Evolutionary conservation across 2,329 filamentous ascomycete species (phyloP), one percentile per base, ranked within the genome.

Genomic region (Diplodia corticola): DNA sequence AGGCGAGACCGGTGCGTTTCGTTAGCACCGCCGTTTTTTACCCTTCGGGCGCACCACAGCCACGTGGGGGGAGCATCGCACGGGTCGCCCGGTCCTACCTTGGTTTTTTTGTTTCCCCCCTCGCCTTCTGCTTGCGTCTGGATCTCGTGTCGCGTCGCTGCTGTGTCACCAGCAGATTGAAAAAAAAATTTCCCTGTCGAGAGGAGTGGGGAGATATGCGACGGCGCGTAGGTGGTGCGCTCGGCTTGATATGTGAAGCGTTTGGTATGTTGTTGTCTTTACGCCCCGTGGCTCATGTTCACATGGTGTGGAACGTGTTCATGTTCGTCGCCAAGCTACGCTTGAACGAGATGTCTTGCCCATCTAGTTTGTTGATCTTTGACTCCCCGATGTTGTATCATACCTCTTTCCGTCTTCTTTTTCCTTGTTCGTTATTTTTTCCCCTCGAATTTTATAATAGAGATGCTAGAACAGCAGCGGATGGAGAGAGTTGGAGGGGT

Each of bases 31-130:
- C 33, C 48, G n/a, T 20, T 28, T 49, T 35, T 20, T 3, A 26
- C 49, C 26, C 33, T 20, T 54, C 4, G 28, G 28, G 17, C 28
- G 55, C 50, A 17, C 50, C 50, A 9, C 6, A 17, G 51, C 57
- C 57, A 61, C 57, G 57, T 61, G 57, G 57, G 35, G 35, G 28
- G 13, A 49, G 40, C 44, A 20, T 61, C 44, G 57, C 35, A 61
- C 44, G 57, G 6, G 28, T 30, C 24, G 26, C 10, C 48, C 57
- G 57, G 28, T 5, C n/a, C 9, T 9, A 24, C 24, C 40, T 24
- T 55, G 5, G 12, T 20, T 17, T 37, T 44, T 26, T 44, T 13
- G 9, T 33, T 33, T 33, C 3, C 30, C 30, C 12, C 30, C 30
- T 33, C 30, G 30, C 30, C 17, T 24, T 44, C 40, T 20, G 17